A percentile compares a stretch with the other conserved stretches of the same genome.
These are phyloP conservation scores for Aspergillus novofumigatus DNA, from an alignment of 2,329 filamentous ascomycete genomes.

Conservation along the genomic window DNA sequence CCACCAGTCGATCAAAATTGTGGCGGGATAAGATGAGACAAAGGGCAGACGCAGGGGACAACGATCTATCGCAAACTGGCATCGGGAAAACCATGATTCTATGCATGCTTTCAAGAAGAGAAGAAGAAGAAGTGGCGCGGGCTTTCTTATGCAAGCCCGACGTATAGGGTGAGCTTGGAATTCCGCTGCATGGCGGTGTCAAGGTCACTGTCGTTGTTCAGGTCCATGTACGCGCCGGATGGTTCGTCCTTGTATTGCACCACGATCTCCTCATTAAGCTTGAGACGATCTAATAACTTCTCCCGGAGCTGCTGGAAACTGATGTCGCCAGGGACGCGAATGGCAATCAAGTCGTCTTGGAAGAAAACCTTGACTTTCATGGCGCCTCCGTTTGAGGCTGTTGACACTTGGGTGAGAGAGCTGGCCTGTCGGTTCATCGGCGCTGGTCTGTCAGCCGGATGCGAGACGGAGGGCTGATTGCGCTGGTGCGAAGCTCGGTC, in stretches of 20 bases:
- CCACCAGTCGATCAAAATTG: conserved; percentile 8
- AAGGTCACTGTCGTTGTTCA: conserved; percentile 77
- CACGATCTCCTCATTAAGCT: conserved; percentile 70
- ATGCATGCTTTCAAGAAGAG: conserved; percentile 10
- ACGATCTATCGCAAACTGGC: conserved; percentile 13
- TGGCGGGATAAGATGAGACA: conserved; percentile 3
- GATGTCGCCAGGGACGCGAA: conserved; percentile 80
- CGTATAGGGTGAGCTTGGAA: conserved; percentile 78
- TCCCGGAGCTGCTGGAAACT: conserved; percentile 72
- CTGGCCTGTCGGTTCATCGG: conserved; percentile 48
- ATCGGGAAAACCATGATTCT: conserved; percentile 13
- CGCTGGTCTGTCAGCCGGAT: conserved; percentile 36
- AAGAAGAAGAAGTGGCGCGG: background rate
- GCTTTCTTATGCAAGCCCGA: conserved; percentile 38
- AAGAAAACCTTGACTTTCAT: conserved; percentile 97
- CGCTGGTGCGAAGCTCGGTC: conserved; percentile 40
- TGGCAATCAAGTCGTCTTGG: conserved; percentile 85
- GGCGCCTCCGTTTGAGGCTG: conserved; percentile 42
- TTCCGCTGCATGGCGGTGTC: conserved; percentile 76
- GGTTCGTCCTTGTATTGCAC: conserved; percentile 84
- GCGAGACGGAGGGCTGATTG: conserved; percentile 29
- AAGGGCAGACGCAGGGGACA: conserved; percentile 7
- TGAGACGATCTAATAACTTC: conserved; percentile 79
- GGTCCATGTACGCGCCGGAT: conserved; percentile 66
- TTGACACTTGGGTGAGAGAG: conserved; percentile 48